Evolutionary conservation across 306 rosid species (phyloP), one percentile per base, ranked within the genome.

Genomic region (Carpinus viminea): DNA sequence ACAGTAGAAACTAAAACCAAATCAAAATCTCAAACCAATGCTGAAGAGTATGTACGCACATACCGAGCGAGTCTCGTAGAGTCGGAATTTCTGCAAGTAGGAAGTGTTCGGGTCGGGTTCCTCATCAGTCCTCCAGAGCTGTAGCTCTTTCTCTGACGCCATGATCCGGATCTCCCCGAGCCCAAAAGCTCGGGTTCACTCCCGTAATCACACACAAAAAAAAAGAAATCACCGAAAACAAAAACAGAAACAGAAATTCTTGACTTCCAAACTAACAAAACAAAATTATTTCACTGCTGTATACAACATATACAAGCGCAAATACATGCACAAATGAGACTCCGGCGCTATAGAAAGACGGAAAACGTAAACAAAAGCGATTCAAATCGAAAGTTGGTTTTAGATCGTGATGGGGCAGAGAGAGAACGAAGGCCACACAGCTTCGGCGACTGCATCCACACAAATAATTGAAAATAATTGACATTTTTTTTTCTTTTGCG

Each of bases 61-160:
- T 92, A 95, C 99, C 94, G 98, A 91, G 80, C 88, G 90, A 20
- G 98, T 91, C 80, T 95, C 99, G 36, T 95, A 93, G 66, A 95
- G 99, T 82, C 90, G 93, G 90, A 95, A 95, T 86, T 93, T 95
- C 85, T 95, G 95, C 96, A 95, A 84, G 76, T 79, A 87, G 78
- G 76, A 78, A 66, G 87, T 76, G 72, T 80, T 84, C 8, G 77
- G 36, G 86, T 76, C 87, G 52, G 73, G 83, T 83, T 79, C 92
- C 64, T 84, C 86, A 36, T 62, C 82, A 74, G 75, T 60, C 78
- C 74, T 36, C 21, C 16, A 41, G 45, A 41, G 82, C 54, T 16
- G 73, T 51, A 56, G 88, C 68, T 80, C 81, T 61, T 80, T 87
- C 74, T 88, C 88, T 10, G 73, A 59, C 80, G 81, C 94, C 99